Evolutionary conservation across 139 green algal genomes (phyloP).

Genomic region (Micractinium conductrix): DNA sequence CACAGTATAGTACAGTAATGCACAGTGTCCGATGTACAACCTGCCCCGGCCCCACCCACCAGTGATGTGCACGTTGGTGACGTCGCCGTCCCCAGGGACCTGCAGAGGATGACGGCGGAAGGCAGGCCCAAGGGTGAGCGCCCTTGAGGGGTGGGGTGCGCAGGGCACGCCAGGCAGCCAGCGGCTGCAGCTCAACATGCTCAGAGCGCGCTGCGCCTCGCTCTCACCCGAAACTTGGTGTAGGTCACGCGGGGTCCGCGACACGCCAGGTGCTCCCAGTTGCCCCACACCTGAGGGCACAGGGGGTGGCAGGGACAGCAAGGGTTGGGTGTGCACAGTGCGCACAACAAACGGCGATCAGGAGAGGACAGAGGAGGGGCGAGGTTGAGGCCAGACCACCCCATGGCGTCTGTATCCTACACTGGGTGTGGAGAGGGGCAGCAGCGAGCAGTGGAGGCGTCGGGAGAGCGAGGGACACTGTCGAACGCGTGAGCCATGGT

Average conservation of each 20-base stretch:
- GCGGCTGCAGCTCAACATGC: neutral
- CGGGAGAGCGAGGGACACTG: neutral
- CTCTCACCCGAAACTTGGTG: constrained; percentile 1
- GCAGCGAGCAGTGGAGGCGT: neutral
- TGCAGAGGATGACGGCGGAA: neutral
- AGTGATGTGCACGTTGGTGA: constrained; percentile 52
- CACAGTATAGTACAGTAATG: too few species aligned
- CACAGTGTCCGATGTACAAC: too few species aligned
- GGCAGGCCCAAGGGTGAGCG: neutral
- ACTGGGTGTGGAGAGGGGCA: neutral
- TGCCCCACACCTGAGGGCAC: constrained; percentile 14
- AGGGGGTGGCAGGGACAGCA: neutral
- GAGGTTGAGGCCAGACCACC: neutral
- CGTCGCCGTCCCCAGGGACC: constrained; percentile 27
- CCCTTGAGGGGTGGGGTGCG: neutral
- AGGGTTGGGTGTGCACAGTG: neutral
- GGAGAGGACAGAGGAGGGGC: too few species aligned
- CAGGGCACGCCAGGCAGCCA: neutral
- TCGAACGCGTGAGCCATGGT: too few species aligned
- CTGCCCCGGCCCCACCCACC: too few species aligned
- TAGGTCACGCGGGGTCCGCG: neutral
- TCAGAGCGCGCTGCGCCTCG: neutral
- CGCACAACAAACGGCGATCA: too few species aligned
- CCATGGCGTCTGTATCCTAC: too few species aligned
- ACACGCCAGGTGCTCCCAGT: constrained; percentile 41